These are phyloP conservation scores for Tuber calosporum DNA, from an alignment of 495 filamentous ascomycete species.

Conservation along the genomic window DNA sequence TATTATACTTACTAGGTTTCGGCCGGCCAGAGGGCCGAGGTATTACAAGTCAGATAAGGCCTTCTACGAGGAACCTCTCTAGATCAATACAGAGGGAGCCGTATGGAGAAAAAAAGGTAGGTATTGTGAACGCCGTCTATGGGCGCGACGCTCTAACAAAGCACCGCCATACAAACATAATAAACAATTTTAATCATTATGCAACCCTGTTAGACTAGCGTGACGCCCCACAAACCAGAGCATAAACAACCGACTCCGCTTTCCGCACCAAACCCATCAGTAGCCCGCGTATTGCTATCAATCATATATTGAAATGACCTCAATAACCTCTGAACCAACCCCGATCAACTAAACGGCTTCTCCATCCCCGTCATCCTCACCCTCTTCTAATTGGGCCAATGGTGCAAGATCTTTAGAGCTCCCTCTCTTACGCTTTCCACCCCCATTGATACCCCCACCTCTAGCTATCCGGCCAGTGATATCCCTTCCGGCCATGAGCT, in stretches of 20 bases:
- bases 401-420: conserved; percentile 11
- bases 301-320: not conserved
- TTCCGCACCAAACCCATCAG: not conserved
- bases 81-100: not conserved
- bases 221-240: not conserved
- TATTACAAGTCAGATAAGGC: not conserved
- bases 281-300: not conserved
- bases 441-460: not conserved
- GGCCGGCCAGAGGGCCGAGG: not conserved
- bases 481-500: conserved; percentile 17
- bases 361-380: not conserved
- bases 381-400: not conserved
- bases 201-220: not conserved
- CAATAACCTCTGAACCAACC: not conserved
- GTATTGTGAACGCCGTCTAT: not conserved
- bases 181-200: not conserved
- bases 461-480: not conserved
- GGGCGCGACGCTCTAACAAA: not conserved
- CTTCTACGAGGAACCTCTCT: not conserved
- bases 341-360: not conserved
- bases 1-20: not conserved
- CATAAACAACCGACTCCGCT: not conserved
- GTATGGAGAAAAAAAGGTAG: not conserved
- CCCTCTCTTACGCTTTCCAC: conserved; percentile 29
- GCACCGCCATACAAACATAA: not conserved